phyloP scores from a whole-genome alignment of 805 yeast genomes.

The Saccharomycopsis sp. region DNA sequence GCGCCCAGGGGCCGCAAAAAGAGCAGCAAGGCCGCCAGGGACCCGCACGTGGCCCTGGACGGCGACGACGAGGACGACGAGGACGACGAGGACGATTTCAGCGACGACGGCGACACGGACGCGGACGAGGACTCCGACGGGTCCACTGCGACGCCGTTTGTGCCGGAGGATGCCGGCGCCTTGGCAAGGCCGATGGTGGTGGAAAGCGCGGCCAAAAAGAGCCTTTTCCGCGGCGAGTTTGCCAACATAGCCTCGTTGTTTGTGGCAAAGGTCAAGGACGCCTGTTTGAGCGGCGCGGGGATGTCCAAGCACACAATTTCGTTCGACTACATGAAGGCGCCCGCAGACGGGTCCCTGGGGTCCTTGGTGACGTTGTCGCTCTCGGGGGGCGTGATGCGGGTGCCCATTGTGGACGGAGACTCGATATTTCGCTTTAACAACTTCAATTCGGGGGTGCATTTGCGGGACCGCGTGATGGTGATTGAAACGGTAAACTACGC shows the following conservation, averaged over 20 bases:
- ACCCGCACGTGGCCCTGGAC: conserved; percentile 10
- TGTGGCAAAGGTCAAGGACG: conserved; percentile 15
- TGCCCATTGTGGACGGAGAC: conserved; percentile 14
- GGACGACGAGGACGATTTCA: conserved; percentile 20
- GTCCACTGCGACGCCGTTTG: conserved; percentile 2
- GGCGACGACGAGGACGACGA: conserved; percentile 11
- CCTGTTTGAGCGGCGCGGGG: not conserved
- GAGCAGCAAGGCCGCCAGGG: not conserved
- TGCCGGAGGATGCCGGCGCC: too few species aligned
- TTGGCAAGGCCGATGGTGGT: conserved; percentile 1
- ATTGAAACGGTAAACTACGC: not conserved
- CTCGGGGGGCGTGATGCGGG: conserved; percentile 13
- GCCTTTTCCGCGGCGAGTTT: conserved; percentile 68
- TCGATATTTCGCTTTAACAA: conserved; percentile 7
- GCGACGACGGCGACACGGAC: conserved; percentile 21
- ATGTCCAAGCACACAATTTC: conserved; percentile 5
- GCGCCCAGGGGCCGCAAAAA: too few species aligned
- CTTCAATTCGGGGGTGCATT: conserved; percentile 6
- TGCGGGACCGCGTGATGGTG: conserved; percentile 1
- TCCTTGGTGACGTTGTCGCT: conserved; percentile 9
- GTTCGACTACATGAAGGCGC: conserved; percentile 13
- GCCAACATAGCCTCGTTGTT: conserved; percentile 78
- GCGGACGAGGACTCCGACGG: conserved; percentile 17
- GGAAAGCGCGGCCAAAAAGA: conserved; percentile 39
- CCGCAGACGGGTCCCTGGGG: conserved; percentile 8